Evolutionary conservation across 2,329 filamentous ascomycete species (phyloP).

Genomic region (Cercospora zeae-maydis): DNA sequence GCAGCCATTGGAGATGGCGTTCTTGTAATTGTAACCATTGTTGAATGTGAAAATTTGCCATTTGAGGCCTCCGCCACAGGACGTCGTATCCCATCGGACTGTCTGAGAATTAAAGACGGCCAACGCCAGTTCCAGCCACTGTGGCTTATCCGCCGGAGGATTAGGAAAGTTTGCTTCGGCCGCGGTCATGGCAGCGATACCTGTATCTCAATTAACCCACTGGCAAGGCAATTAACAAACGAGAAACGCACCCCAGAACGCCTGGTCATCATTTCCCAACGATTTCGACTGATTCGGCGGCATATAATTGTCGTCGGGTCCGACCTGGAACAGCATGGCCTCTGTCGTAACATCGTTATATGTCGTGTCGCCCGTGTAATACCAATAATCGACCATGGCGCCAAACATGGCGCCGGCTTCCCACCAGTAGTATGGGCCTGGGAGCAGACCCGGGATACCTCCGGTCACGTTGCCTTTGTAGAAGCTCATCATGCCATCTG

Average conservation of each 20-base stretch:
- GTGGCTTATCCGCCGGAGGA: constrained; percentile 40
- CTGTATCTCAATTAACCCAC: background rate
- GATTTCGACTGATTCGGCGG: constrained; percentile 43
- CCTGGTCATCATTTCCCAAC: constrained; percentile 56
- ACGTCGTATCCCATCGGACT: constrained; percentile 37
- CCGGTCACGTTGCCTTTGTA: constrained; percentile 53
- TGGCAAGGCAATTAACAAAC: no score
- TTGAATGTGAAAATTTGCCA: constrained; percentile 47
- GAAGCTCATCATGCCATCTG: constrained; percentile 50
- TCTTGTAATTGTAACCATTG: constrained; percentile 48
- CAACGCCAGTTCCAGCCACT: constrained; percentile 47
- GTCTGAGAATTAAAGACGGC: constrained; percentile 43
- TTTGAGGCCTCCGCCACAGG: constrained; percentile 38
- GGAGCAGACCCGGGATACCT: constrained; percentile 54
- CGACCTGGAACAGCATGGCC: constrained; percentile 60
- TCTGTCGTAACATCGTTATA: constrained; percentile 60
- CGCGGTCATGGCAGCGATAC: constrained; percentile 54
- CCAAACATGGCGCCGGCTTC: constrained; percentile 63
- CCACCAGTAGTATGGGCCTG: constrained; percentile 71
- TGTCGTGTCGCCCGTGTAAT: constrained; percentile 60
- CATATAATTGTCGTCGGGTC: constrained; percentile 57
- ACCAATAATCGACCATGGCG: constrained; percentile 67
- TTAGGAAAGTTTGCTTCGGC: constrained; percentile 52
- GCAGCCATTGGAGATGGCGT: constrained; percentile 52
- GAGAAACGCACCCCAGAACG: constrained; percentile 48